These are phyloP conservation scores for Torulaspora maleeae DNA, from an alignment of 805 yeast species.

Conservation along the genomic window DNA sequence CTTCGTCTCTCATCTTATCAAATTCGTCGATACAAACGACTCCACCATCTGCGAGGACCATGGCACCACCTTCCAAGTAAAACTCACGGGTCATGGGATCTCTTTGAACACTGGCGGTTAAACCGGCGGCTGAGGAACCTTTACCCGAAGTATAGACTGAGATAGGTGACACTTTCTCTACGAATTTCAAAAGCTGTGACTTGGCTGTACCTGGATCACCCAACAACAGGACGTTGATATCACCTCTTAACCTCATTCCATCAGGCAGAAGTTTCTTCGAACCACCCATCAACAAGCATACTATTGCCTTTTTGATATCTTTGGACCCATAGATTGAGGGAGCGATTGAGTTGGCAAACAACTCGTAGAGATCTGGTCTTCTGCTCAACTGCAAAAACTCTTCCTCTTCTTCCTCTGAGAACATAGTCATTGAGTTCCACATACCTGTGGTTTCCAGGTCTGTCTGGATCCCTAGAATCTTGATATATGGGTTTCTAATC, in stretches of 20 bases:
- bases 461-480: constrained; percentile 79
- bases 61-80: constrained; percentile 97
- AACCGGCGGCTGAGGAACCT: constrained; percentile 99
- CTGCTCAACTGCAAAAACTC: constrained; percentile 78
- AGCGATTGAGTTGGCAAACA: constrained; percentile 85
- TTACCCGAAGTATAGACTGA: constrained; percentile 97
- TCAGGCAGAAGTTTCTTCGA: constrained; percentile 89
- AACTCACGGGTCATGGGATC: constrained; percentile 86
- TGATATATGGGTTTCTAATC: constrained; percentile 85
- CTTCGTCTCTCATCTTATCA: constrained; percentile 99
- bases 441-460: constrained; percentile 70
- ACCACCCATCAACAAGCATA: constrained; percentile 91
- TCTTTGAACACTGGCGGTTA: constrained; percentile 95
- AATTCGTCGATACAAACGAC: constrained; percentile 99
- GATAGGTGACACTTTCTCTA: constrained; percentile 90
- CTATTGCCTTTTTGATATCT: constrained; percentile 89
- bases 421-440: constrained; percentile 45
- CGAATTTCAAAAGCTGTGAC: constrained; percentile 91
- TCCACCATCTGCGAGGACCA: constrained; percentile 99
- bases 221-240: constrained; percentile 81
- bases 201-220: constrained; percentile 99
- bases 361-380: constrained; percentile 77
- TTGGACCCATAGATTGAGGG: constrained; percentile 93
- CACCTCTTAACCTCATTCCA: constrained; percentile 96
- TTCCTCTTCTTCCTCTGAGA: constrained; percentile 92